Percentiles rank a stretch among this genome's conserved stretches.
Evolutionary conservation across 768 basidiomycete genomes (phyloP).

Genomic region (Inosperma sp.): DNA sequence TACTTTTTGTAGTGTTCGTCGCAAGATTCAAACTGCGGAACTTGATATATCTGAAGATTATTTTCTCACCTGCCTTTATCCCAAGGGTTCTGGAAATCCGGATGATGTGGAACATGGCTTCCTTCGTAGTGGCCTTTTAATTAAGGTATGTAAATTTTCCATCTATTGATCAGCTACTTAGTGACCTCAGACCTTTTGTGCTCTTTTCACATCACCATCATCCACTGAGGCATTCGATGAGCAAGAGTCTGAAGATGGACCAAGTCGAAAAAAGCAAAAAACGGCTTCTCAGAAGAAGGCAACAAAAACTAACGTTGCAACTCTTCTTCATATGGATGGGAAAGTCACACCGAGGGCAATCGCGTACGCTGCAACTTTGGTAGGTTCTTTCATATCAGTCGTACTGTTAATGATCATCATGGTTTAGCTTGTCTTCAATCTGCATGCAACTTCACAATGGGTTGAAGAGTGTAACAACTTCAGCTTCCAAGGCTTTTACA

Average conservation of each 20-base stretch:
- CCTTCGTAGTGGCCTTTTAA: too few species aligned
- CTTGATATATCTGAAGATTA: conserved; percentile 2
- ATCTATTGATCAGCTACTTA: conserved; percentile 4
- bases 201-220: too few species aligned
- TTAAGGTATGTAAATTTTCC: conserved; percentile 18
- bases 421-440: conserved; percentile 16
- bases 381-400: conserved; percentile 11
- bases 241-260: too few species aligned
- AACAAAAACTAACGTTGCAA: too few species aligned
- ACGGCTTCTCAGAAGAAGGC: too few species aligned
- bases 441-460: conserved; percentile 17
- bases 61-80: too few species aligned
- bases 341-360: too few species aligned
- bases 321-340: too few species aligned
- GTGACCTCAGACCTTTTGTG: conserved; percentile 11
- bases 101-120: conserved; percentile 16
- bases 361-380: too few species aligned
- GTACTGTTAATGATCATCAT: neutral
- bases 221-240: neutral
- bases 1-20: conserved; percentile 10
- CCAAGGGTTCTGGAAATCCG: conserved; percentile 10
- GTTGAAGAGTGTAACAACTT: conserved; percentile 13
- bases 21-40: conserved; percentile 5
- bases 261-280: too few species aligned
- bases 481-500: conserved; percentile 16